Evolutionary conservation across 148 eudicot species (phyloP).

Genomic region (Rhododendron ferrugineum): DNA sequence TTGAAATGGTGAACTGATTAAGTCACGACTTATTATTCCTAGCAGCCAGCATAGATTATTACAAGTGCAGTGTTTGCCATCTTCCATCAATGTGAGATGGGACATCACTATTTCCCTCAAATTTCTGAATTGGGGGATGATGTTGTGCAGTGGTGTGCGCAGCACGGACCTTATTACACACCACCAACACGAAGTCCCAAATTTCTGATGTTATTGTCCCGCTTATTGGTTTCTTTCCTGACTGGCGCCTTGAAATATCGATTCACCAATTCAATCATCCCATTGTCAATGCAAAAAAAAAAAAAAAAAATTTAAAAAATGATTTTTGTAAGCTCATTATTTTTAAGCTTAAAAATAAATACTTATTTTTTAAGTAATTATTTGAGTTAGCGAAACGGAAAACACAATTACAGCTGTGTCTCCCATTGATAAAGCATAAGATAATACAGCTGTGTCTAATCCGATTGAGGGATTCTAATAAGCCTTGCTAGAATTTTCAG

Average conservation of each 20-base stretch:
- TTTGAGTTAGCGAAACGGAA: too few relatives aligned
- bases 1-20: too few relatives aligned
- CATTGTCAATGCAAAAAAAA: too few relatives aligned
- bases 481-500: neutral
- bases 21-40: too few relatives aligned
- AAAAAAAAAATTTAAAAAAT: too few relatives aligned
- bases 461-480: neutral
- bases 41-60: too few relatives aligned
- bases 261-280: too few relatives aligned
- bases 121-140: neutral
- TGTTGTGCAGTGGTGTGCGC: too few relatives aligned
- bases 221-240: neutral
- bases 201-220: neutral
- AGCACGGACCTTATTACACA: rapidly evolving
- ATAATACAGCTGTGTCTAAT: neutral
- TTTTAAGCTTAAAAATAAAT: too few relatives aligned
- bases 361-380: too few relatives aligned
- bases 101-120: neutral
- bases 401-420: neutral
- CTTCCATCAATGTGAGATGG: neutral
- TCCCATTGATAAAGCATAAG: neutral
- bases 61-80: neutral
- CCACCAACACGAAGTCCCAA: neutral
- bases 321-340: too few relatives aligned
- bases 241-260: too few relatives aligned